Base-by-base conservation (phyloP, 202 grass and related monocot genomes). In the Cymbopogon flexuosus region DNA sequence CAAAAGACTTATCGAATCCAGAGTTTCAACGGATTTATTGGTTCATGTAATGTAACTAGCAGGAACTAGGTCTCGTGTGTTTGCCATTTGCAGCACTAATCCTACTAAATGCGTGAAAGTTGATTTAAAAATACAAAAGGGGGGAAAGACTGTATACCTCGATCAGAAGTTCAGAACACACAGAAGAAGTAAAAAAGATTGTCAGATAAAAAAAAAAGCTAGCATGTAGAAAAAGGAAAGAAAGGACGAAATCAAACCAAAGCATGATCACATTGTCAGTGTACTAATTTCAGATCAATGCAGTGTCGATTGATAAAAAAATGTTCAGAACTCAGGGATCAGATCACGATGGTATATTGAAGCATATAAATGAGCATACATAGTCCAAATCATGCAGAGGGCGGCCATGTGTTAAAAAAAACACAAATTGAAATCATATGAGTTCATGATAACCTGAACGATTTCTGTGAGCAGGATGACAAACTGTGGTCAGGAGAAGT, bases 1-100 rank as follows among this genome's bases (percentile, higher is more conserved):
- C 72, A 62, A 24, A 72, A 77, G 76, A n/a, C n/a, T 51, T 45
- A 45, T 12, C 10, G 41, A 43, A n/a, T 45, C 19, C 14, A 61
- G 11, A 18, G 23, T 56, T 64, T 37, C 42, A 70, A 33, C 22
- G 18, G 34, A 71, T 72, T 82, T 82, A 35, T 54, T 81, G 49
- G 29, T 64, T 75, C 21, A 22, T 13, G 29, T 36, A 51, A 69
- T 54, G 34, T 69, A 60, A 10, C 15, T 62, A 49, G 10, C 10
- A 12, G 15, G 30, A 29, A 24, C 31, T 42, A 21, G 71, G 29
- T 10, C 15, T 67, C 5, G 33, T 33, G 56, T n/a, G 11, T 54
- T 63, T 11, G n/a, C 1, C 18, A 62, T 69, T 56, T 52, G 24
- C 69, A 43, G 54, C 34, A 76, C 15, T 70, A 47, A 31, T 62